Conservation (phyloP, 176 grass and related monocot species). For the Phoenix roebelenii region DNA sequence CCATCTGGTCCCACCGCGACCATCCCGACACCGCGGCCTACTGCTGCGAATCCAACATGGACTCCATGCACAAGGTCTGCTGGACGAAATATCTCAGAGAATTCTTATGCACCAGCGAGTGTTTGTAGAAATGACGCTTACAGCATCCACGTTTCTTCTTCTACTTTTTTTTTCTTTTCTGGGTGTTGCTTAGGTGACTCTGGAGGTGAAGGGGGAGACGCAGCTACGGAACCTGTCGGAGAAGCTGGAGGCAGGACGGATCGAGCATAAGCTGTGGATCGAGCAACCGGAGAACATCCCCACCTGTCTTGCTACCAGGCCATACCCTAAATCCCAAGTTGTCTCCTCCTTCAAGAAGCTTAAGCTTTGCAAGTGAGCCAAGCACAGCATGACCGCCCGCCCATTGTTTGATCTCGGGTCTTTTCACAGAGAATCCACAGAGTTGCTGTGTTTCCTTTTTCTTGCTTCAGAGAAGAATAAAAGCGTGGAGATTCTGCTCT, state of each 20-base stretch:
- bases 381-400: too few species aligned
- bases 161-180: background rate
- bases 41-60: slow-evolving; percentile 46
- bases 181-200: slow-evolving; percentile 39
- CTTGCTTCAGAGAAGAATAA: too few species aligned
- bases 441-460: too few species aligned
- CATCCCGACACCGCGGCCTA: slow-evolving; percentile 50
- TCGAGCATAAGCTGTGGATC: slow-evolving; percentile 75
- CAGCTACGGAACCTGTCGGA: slow-evolving; percentile 66
- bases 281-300: slow-evolving; percentile 79
- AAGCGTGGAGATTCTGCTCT: too few species aligned
- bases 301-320: slow-evolving; percentile 67
- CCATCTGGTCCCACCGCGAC: slow-evolving; percentile 51
- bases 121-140: background rate
- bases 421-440: too few species aligned
- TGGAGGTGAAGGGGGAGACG: slow-evolving; percentile 83
- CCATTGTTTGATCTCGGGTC: too few species aligned
- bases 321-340: slow-evolving; percentile 61
- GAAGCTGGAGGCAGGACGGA: slow-evolving; percentile 46
- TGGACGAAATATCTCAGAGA: slow-evolving; percentile 47
- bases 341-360: slow-evolving; percentile 86
- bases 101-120: background rate
- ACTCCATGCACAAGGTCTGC: slow-evolving; percentile 84
- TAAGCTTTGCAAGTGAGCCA: slow-evolving; percentile 72
- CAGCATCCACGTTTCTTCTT: background rate